These are phyloP conservation scores for Immersiporthe knoxdaviesiana DNA, from an alignment of 2,329 filamentous ascomycete species.

Conservation along the genomic window DNA sequence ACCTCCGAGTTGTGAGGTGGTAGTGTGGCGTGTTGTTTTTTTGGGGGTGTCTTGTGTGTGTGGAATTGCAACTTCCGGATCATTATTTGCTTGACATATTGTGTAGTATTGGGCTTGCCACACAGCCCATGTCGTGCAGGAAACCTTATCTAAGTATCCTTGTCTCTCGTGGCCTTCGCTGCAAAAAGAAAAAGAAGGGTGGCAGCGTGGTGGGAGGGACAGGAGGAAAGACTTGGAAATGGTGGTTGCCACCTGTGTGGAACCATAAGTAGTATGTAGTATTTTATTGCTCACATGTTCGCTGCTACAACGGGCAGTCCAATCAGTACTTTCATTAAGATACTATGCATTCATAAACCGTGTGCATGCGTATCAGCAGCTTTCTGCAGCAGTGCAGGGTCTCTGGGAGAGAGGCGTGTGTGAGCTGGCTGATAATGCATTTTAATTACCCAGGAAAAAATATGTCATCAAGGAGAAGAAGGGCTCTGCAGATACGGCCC, in stretches of 20 bases:
- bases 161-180: not conserved
- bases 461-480: no score
- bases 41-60: no score
- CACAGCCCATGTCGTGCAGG: not conserved
- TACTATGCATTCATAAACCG: not conserved
- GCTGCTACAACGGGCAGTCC: not conserved
- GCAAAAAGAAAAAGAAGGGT: not conserved
- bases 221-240: no score
- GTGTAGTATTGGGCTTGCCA: not conserved
- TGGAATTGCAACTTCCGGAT: not conserved
- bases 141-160: conserved; percentile 11
- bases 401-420: no score
- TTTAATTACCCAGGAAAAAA: no score
- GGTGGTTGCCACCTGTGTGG: not conserved
- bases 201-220: no score
- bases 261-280: not conserved
- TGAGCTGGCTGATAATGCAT: no score
- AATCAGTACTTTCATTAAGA: not conserved
- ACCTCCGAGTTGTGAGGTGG: conserved; percentile 21
- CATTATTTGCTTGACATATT: not conserved
- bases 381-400: no score
- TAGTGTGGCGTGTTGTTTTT: not conserved
- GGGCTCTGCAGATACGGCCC: not conserved
- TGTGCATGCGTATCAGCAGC: not conserved
- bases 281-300: not conserved